These are phyloP conservation scores for Aspergillus candidus DNA, from an alignment of 2,329 filamentous ascomycete genomes.

Conservation along the genomic window DNA sequence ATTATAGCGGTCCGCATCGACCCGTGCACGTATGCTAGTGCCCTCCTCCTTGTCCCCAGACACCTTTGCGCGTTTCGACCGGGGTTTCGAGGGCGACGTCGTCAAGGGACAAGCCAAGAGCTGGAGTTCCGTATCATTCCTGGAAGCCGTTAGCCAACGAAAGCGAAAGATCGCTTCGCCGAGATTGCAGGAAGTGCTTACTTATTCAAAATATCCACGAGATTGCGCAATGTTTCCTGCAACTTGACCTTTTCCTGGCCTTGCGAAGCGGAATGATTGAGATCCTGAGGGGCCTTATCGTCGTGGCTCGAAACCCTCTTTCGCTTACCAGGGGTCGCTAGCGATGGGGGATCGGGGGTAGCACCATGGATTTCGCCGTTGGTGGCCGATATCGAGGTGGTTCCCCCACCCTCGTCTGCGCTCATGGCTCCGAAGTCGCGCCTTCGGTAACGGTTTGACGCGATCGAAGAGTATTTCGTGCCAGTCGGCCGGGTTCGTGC, in stretches of 20 bases:
- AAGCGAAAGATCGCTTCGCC: not conserved
- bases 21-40: conserved; percentile 34
- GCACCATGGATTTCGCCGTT: conserved; percentile 30
- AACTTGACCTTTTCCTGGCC: conserved; percentile 26
- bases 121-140: conserved; percentile 40
- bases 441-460: conserved; percentile 16
- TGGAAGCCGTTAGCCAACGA: conserved; percentile 22
- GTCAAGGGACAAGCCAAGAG: conserved; percentile 37
- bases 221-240: conserved; percentile 31
- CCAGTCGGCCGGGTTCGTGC: not conserved
- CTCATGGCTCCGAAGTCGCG: conserved; percentile 30
- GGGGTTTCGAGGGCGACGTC: conserved; percentile 33
- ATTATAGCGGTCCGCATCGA: conserved; percentile 33
- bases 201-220: conserved; percentile 31
- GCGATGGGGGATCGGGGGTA: conserved; percentile 23
- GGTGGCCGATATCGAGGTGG: conserved; percentile 24
- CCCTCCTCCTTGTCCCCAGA: conserved; percentile 29
- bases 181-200: conserved; percentile 6
- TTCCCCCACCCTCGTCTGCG: conserved; percentile 31
- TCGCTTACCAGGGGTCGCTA: conserved; percentile 37
- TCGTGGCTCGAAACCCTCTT: conserved; percentile 35
- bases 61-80: conserved; percentile 39
- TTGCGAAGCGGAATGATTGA: conserved; percentile 18
- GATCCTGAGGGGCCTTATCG: conserved; percentile 23
- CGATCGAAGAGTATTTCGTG: conserved; percentile 10